Evolutionary conservation across 106 monocot species (phyloP).

Genomic region (Alisma plantagoaquatica): DNA sequence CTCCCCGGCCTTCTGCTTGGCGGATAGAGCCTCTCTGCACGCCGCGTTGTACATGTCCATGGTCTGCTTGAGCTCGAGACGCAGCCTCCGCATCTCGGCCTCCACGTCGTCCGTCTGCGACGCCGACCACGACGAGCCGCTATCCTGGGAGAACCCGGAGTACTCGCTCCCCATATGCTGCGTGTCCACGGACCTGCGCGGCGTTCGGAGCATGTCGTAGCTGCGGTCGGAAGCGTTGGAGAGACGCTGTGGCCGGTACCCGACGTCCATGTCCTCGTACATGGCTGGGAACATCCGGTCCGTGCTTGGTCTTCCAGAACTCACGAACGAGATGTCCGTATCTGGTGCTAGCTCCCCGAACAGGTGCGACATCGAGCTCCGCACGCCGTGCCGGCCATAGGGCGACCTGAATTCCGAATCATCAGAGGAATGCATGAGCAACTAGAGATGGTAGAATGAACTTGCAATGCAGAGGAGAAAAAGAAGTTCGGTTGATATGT

Average conservation of each 20-base stretch:
- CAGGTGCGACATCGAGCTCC: conserved; percentile 3
- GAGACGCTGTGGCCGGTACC: conserved; percentile 16
- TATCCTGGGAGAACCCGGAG: conserved; percentile 8
- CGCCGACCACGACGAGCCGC: conserved; percentile 12
- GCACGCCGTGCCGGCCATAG: no score
- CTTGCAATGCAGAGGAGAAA: no score
- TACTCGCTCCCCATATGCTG: neutral
- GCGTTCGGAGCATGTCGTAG: conserved; percentile 18
- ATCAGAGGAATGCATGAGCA: no score
- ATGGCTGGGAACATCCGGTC: conserved; percentile 16
- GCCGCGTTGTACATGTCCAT: conserved; percentile 80
- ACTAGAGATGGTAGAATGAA: no score
- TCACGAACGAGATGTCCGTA: conserved; percentile 50
- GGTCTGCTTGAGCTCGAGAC: conserved; percentile 57
- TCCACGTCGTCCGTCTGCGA: conserved; percentile 50
- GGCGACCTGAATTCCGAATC: no score
- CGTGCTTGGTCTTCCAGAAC: conserved; percentile 42
- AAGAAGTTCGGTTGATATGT: no score
- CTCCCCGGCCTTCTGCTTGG: conserved; percentile 58
- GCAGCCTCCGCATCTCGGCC: conserved; percentile 62
- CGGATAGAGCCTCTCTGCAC: conserved; percentile 60
- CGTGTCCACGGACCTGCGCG: conserved; percentile 10
- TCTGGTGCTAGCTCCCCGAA: conserved; percentile 16
- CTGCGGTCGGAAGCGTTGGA: conserved; percentile 26
- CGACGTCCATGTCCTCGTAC: neutral